phyloP scores from a whole-genome alignment of 2,329 filamentous ascomycete species.

The Xylariomycetidae sp. region DNA sequence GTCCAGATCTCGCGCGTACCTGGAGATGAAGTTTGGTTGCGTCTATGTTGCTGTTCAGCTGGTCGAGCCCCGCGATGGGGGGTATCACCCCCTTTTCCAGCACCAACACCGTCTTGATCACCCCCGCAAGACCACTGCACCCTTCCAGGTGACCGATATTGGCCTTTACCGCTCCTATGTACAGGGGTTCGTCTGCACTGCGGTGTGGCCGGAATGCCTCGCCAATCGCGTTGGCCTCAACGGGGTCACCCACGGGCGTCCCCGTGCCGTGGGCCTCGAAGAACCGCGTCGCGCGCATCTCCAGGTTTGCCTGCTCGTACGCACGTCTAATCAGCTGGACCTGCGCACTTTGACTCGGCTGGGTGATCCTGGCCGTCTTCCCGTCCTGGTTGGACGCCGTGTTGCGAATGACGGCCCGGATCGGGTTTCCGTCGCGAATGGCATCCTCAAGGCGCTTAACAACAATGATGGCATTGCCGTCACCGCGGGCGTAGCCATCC shows the following conservation, averaged over 20 bases:
- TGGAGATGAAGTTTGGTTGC: background rate
- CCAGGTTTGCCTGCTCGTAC: slow-evolving; percentile 15
- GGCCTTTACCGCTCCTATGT: slow-evolving; percentile 5
- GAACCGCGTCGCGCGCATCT: slow-evolving; percentile 9
- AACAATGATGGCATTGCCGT: slow-evolving; percentile 42
- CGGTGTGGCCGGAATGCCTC: slow-evolving; percentile 4
- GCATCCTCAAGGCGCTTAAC: slow-evolving; percentile 43
- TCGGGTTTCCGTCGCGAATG: slow-evolving; percentile 29
- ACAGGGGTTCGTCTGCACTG: slow-evolving; percentile 4
- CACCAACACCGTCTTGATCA: slow-evolving; percentile 14
- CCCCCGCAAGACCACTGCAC: slow-evolving; percentile 10
- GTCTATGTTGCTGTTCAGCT: slow-evolving; percentile 2
- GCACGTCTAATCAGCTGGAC: slow-evolving; percentile 18
- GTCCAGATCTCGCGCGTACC: too few relatives aligned
- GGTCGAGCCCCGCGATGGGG: slow-evolving; percentile 2
- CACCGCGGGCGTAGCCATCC: slow-evolving; percentile 33
- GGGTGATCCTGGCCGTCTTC: slow-evolving; percentile 12
- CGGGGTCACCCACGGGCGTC: slow-evolving; percentile 10
- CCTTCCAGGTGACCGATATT: slow-evolving; percentile 9
- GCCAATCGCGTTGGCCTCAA: slow-evolving; percentile 8
- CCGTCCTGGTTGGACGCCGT: slow-evolving; percentile 18
- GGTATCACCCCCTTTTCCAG: slow-evolving; percentile 10
- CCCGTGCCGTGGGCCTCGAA: slow-evolving; percentile 22
- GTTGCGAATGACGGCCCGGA: slow-evolving; percentile 27
- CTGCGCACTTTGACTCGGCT: slow-evolving; percentile 20